Conservation (phyloP, 1,139 yeast species). For the Magnusiomyces sp. region DNA sequence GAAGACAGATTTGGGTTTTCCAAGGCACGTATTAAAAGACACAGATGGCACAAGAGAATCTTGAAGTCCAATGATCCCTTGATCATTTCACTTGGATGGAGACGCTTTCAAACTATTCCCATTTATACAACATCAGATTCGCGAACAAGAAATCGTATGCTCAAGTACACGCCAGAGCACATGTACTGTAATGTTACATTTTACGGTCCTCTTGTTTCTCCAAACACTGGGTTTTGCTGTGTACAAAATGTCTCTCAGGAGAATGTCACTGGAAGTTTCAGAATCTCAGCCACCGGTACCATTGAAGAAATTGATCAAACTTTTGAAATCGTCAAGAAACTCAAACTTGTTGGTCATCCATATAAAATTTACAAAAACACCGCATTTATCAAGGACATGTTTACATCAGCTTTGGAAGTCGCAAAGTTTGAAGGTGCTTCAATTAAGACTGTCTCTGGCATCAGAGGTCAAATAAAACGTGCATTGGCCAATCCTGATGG, state of each 20-base stretch:
- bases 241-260: slow-evolving; percentile 78
- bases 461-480: slow-evolving; percentile 93
- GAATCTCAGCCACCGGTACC: slow-evolving; percentile 97
- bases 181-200: slow-evolving; percentile 94
- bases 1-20: slow-evolving; percentile 90
- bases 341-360: slow-evolving; percentile 92
- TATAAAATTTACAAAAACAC: slow-evolving; percentile 90
- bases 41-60: slow-evolving; percentile 97
- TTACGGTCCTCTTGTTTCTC: slow-evolving; percentile 95
- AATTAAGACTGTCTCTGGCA: slow-evolving; percentile 92
- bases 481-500: slow-evolving; percentile 95
- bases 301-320: slow-evolving; percentile 86
- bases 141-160: slow-evolving; percentile 93
- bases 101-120: slow-evolving; percentile 95
- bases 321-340: slow-evolving; percentile 88
- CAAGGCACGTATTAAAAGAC: slow-evolving; percentile 92
- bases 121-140: slow-evolving; percentile 95
- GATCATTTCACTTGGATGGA: slow-evolving; percentile 92
- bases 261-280: slow-evolving; percentile 80
- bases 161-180: slow-evolving; percentile 97
- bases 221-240: slow-evolving; percentile 95
- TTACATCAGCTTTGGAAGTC: slow-evolving; percentile 81
- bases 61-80: slow-evolving; percentile 93
- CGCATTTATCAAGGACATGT: slow-evolving; percentile 96
- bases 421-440: slow-evolving; percentile 98